These are phyloP conservation scores for Coemansia sp. DNA, from an alignment of 192 early-diverging fungal species.

Conservation along the genomic window DNA sequence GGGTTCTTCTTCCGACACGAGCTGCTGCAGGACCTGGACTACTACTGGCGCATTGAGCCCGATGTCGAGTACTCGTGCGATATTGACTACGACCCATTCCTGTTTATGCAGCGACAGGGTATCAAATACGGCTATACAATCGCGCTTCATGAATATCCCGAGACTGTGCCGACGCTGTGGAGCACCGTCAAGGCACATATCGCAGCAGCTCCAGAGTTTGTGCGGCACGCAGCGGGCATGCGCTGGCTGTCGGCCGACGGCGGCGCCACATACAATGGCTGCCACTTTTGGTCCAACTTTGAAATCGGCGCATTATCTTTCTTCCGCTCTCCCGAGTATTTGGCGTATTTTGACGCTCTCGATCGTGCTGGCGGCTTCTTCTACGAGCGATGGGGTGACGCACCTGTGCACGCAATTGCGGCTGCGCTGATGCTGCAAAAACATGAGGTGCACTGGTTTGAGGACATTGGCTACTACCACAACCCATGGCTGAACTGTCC, in stretches of 20 bases:
- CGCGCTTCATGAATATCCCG: slow-evolving; percentile 66
- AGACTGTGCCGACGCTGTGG: slow-evolving; percentile 77
- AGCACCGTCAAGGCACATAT: slow-evolving; percentile 59
- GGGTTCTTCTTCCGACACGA: slow-evolving; percentile 79
- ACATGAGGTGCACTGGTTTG: slow-evolving; percentile 66
- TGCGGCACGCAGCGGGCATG: slow-evolving; percentile 47
- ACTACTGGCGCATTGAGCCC: slow-evolving; percentile 89
- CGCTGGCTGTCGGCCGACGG: slow-evolving; percentile 56
- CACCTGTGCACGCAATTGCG: slow-evolving; percentile 68
- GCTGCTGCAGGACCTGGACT: slow-evolving; percentile 68
- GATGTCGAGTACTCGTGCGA: slow-evolving; percentile 78
- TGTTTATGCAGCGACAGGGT: slow-evolving; percentile 70
- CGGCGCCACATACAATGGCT: slow-evolving; percentile 65
- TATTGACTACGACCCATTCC: slow-evolving; percentile 81
- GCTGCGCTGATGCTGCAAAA: slow-evolving; percentile 57
- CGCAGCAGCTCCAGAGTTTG: slow-evolving; percentile 47
- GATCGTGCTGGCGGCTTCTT: slow-evolving; percentile 80
- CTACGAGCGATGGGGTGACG: slow-evolving; percentile 79
- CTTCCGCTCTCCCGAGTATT: slow-evolving; percentile 68
- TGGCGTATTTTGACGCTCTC: slow-evolving; percentile 67
- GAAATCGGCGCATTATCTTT: slow-evolving; percentile 75
- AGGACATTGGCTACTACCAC: slow-evolving; percentile 70
- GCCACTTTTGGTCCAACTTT: slow-evolving; percentile 91
- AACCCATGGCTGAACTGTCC: slow-evolving; percentile 58
- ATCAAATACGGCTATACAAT: slow-evolving; percentile 84